Evolutionary conservation across 495 filamentous ascomycete genomes (phyloP), one percentile per base, ranked within the genome.

Genomic region (Xylona heveae): DNA sequence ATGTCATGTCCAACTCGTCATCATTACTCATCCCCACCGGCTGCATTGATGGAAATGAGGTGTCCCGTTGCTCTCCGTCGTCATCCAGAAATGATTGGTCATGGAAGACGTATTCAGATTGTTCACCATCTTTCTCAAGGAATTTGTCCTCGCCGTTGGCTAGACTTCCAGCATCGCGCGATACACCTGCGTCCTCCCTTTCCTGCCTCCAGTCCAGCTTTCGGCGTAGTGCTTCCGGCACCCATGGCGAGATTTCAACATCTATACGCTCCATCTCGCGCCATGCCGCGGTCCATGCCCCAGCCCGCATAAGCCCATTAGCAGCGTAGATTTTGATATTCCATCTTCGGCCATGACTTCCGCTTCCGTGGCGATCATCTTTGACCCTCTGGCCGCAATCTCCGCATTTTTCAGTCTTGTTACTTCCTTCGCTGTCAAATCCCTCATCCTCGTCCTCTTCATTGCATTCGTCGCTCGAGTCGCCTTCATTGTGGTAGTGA

Each of bases 251-350:
- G 38, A 97, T 68, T 46, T 97, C 88, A 0, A 90, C 77, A 51
- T 97, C 88, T 5, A 95, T 79, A 19, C 84, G 66, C 51, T 97
- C 88, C 88, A 97, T 97, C 47, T 94, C 84, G 34, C 64, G 73
- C 88, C 88, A 97, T 20, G 78, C 83, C 10, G 82, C 80, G 18
- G 71, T 71, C 88, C 88, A 97, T 0, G 88, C 84, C 2, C 80
- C 82, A 8, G 81, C 71, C 25, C 71, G 65, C 79, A 97, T 85
- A 32, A 95, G 55, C 0, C 88, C 88, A 50, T 95, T 97, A 2
- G 79, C 78, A 1, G 88, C 88, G 38, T 81, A 97, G 8, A 95
- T 71, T 42, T 78, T 77, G 39, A 97, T 59, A 31, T 84, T 70
- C 66, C 81, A 95, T 30, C 77, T 64, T 42, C 66, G 69, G 15